These are phyloP conservation scores for Abelmoschus esculentus DNA, from an alignment of 345 rosid genomes.

Conservation along the genomic window DNA sequence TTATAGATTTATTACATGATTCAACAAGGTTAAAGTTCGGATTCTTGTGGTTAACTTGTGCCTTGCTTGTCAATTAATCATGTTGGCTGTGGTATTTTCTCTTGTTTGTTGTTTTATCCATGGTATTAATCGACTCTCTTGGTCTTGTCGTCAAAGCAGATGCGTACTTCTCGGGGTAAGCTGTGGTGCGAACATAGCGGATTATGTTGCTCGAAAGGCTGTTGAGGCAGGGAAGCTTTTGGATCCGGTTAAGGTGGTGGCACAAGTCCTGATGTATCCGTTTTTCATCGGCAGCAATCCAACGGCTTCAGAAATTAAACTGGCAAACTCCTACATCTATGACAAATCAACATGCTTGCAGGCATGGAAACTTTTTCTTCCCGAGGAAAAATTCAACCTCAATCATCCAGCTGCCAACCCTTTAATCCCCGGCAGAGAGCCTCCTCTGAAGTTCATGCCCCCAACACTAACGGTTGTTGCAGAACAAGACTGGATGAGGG, in stretches of 20 bases:
- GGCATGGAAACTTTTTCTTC: conserved; percentile 82
- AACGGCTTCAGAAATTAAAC: conserved; percentile 66
- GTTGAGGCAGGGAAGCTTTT: conserved; percentile 72
- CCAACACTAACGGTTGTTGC: conserved; percentile 93
- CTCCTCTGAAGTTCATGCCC: conserved; percentile 81
- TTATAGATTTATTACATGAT: not conserved
- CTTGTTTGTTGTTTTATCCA: not conserved
- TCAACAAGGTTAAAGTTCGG: not conserved
- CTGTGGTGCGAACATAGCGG: conserved; percentile 85
- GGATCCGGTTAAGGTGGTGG: conserved; percentile 85
- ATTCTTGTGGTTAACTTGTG: not conserved
- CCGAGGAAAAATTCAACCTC: conserved; percentile 59
- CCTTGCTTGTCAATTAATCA: too few species aligned
- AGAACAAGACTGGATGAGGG: conserved; percentile 97
- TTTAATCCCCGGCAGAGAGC: conserved; percentile 54
- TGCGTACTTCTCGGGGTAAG: conserved; percentile 85
- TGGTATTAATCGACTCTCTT: not conserved
- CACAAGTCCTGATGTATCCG: conserved; percentile 88
- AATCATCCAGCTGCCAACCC: conserved; percentile 96
- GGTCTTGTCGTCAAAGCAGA: conserved; percentile 32
- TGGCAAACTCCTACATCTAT: conserved; percentile 74
- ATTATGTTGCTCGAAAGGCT: conserved; percentile 72
- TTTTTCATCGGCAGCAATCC: conserved; percentile 80
- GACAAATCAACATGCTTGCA: conserved; percentile 66
- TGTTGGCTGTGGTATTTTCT: too few species aligned